A percentile compares a stretch with the other conserved stretches of the same genome.
Evolutionary conservation across 495 filamentous ascomycete species (phyloP).

Genomic region (Daldinia vernicosa): DNA sequence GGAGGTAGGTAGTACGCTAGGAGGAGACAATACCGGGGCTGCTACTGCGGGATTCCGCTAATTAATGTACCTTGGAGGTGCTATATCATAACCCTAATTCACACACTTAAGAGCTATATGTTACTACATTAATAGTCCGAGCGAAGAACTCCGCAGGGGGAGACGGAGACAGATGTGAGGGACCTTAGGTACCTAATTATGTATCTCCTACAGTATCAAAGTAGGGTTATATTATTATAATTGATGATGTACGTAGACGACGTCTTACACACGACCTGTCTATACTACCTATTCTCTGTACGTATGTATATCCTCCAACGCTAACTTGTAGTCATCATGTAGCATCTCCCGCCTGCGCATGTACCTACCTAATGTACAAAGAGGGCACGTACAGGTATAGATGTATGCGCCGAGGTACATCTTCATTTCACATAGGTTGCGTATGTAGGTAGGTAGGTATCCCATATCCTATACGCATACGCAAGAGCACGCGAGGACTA

Average conservation of each 20-base stretch:
- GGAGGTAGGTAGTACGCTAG: slow-evolving; percentile 13
- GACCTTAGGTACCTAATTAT: slow-evolving; percentile 3
- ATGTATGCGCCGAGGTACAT: slow-evolving; percentile 16
- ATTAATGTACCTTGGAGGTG: background rate
- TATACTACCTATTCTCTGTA: background rate
- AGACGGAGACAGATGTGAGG: background rate
- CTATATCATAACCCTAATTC: background rate
- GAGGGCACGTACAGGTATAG: slow-evolving; percentile 21
- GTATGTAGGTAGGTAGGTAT: too few relatives aligned
- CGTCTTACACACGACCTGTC: slow-evolving; percentile 15
- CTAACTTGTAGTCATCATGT: slow-evolving; percentile 11
- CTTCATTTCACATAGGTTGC: slow-evolving; percentile 13
- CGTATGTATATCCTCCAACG: slow-evolving; percentile 8
- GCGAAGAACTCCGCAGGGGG: background rate
- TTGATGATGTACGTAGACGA: slow-evolving; percentile 10
- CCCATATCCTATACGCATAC: background rate
- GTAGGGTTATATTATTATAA: background rate
- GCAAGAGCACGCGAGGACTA: slow-evolving; percentile 38
- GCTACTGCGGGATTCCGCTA: background rate
- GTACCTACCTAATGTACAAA: slow-evolving; percentile 25
- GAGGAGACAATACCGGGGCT: slow-evolving; percentile 15
- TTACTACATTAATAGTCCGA: background rate
- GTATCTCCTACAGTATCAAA: slow-evolving; percentile 7
- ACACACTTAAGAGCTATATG: background rate
- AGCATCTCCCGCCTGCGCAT: slow-evolving; percentile 10